Conservation (phyloP, 306 rosid genomes). For the Ochetophila trinervis region DNA sequence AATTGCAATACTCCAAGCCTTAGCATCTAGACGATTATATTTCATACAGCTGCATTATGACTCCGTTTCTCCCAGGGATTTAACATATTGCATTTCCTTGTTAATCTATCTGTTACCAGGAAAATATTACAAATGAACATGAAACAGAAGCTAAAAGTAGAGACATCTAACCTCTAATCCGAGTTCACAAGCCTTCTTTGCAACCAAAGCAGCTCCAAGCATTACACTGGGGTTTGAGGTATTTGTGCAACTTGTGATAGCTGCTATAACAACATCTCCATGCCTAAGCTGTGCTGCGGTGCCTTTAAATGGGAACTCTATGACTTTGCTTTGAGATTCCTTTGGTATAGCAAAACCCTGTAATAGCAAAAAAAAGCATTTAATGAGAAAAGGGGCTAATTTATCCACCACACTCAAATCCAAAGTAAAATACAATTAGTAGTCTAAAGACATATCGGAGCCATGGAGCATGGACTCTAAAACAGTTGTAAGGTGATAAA, state of each 20-base stretch:
- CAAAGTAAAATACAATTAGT: no score
- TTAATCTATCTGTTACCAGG: constrained; percentile 3
- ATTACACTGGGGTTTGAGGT: constrained; percentile 99
- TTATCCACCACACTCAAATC: no score
- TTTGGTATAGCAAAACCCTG: constrained; percentile 93
- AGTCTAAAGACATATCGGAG: no score
- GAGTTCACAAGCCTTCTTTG: constrained; percentile 91
- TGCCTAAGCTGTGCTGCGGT: constrained; percentile 79
- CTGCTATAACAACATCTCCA: constrained; percentile 95
- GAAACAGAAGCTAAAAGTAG: constrained; percentile 20
- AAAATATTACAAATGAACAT: constrained; percentile 8
- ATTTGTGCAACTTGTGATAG: constrained; percentile 98
- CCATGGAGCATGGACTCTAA: no score
- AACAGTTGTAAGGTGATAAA: no score
- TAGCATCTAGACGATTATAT: no score
- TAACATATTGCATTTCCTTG: constrained; percentile 2
- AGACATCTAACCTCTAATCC: constrained; percentile 82
- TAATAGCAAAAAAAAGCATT: constrained; percentile 34
- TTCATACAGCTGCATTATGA: no score
- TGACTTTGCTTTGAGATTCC: constrained; percentile 68
- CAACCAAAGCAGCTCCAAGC: constrained; percentile 99
- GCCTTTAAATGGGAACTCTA: constrained; percentile 62
- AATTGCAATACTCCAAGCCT: not conserved
- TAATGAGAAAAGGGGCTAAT: not conserved
- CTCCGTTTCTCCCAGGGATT: constrained; percentile 7